These are phyloP conservation scores for Rhinocladiella mackenziei DNA, from an alignment of 2,329 filamentous ascomycete genomes.

Conservation along the genomic window DNA sequence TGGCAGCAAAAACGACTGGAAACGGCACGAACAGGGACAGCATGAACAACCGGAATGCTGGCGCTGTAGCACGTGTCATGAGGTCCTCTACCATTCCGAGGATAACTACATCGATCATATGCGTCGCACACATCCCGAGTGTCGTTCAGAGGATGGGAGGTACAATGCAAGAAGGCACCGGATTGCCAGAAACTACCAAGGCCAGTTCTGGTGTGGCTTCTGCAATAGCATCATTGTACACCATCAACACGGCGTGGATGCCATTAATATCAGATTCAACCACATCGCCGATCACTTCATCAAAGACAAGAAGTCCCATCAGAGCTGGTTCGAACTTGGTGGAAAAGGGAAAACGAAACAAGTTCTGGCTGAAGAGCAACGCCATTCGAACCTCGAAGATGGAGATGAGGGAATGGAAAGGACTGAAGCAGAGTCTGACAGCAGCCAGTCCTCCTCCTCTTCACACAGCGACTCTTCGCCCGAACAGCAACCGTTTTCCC, in stretches of 20 bases:
- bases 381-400: neutral
- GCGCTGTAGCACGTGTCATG: slow-evolving; percentile 52
- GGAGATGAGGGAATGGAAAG: slow-evolving; percentile 1
- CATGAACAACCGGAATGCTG: slow-evolving; percentile 70
- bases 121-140: slow-evolving; percentile 3
- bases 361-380: neutral
- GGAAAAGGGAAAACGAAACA: slow-evolving; percentile 14
- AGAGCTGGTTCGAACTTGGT: slow-evolving; percentile 24
- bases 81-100: slow-evolving; percentile 10
- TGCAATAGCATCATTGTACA: slow-evolving; percentile 59
- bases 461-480: slow-evolving; percentile 3
- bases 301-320: slow-evolving; percentile 29
- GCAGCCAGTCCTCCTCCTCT: slow-evolving; percentile 5
- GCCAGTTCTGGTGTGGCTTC: slow-evolving; percentile 83
- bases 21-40: slow-evolving; percentile 78
- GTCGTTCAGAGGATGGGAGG: slow-evolving; percentile 30
- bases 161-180: slow-evolving; percentile 49
- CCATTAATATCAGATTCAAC: slow-evolving; percentile 60
- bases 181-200: slow-evolving; percentile 61
- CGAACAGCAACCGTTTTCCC: neutral
- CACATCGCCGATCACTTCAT: slow-evolving; percentile 65
- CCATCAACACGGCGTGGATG: slow-evolving; percentile 48
- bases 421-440: neutral
- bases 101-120: slow-evolving; percentile 55
- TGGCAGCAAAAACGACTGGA: slow-evolving; percentile 94